Evolutionary conservation across 139 green algal genomes (phyloP).

Genomic region (Chlamydomonas schloesseri): DNA sequence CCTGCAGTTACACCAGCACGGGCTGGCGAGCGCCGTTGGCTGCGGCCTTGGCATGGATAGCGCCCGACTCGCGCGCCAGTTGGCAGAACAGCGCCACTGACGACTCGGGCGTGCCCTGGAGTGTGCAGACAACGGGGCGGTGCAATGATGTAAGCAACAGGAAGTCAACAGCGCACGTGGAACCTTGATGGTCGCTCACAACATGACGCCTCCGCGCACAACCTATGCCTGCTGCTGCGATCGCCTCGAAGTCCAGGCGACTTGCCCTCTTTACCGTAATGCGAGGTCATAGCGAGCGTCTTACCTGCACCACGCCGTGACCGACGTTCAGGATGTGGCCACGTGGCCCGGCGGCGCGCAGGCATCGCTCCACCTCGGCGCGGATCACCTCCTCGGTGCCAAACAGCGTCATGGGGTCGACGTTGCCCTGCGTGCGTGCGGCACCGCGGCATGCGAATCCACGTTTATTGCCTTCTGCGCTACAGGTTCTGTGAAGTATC

Average conservation of each 20-base stretch:
- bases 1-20: slow-evolving; percentile 7
- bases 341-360: slow-evolving; percentile 70
- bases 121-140: background rate
- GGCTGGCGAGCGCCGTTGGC: slow-evolving; percentile 14
- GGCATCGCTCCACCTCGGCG: slow-evolving; percentile 69
- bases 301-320: slow-evolving; percentile 90
- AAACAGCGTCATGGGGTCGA: slow-evolving; percentile 97
- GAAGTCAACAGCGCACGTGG: too few relatives aligned
- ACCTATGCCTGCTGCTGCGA: too few relatives aligned
- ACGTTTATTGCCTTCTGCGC: too few relatives aligned
- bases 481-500: too few relatives aligned
- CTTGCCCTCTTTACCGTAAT: too few relatives aligned
- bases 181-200: too few relatives aligned
- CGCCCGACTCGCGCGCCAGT: slow-evolving; percentile 77
- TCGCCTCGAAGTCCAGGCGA: too few relatives aligned
- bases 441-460: too few relatives aligned
- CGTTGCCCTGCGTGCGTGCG: slow-evolving; percentile 80
- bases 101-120: slow-evolving; percentile 90
- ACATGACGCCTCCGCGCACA: too few relatives aligned
- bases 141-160: background rate
- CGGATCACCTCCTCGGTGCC: slow-evolving; percentile 77
- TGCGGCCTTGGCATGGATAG: slow-evolving; percentile 17
- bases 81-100: slow-evolving; percentile 92
- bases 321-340: slow-evolving; percentile 97
- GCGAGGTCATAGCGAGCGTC: background rate